Evolutionary conservation across 2,329 filamentous ascomycete genomes (phyloP).

Genomic region (Furcasterigmium furcatum): DNA sequence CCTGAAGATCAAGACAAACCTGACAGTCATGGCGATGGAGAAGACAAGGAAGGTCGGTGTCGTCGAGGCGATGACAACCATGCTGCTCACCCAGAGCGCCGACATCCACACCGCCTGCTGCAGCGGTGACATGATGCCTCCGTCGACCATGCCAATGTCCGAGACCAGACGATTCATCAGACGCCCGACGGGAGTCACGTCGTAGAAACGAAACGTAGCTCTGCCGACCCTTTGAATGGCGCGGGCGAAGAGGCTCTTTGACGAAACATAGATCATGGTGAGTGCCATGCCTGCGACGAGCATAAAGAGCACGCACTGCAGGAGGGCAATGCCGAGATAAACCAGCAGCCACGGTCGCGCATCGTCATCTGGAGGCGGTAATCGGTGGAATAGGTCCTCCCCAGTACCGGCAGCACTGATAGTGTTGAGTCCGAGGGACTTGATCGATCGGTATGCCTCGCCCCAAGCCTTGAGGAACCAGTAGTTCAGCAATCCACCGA

Average conservation of each 20-base stretch:
- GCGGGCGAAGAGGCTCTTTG: constrained; percentile 68
- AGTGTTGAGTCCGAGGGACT: neutral
- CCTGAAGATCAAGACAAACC: constrained; percentile 72
- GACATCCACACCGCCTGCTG: constrained; percentile 66
- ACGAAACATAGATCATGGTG: constrained; percentile 76
- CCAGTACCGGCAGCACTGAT: neutral
- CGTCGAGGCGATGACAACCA: constrained; percentile 75
- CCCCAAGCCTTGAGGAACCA: constrained; percentile 90
- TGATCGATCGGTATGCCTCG: constrained; percentile 58
- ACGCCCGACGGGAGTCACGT: constrained; percentile 82
- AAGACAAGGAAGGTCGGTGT: constrained; percentile 76
- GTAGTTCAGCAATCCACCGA: constrained; percentile 62
- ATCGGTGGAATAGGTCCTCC: constrained; percentile 33
- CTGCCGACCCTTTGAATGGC: constrained; percentile 72
- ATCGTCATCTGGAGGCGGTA: constrained; percentile 65
- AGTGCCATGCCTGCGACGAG: constrained; percentile 66
- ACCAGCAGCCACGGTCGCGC: constrained; percentile 72
- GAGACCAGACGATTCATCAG: constrained; percentile 91
- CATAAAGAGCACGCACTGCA: constrained; percentile 57
- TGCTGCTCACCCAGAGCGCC: constrained; percentile 69
- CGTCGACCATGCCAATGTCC: constrained; percentile 86
- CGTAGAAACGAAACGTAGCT: constrained; percentile 87
- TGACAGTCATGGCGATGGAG: constrained; percentile 61
- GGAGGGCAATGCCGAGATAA: constrained; percentile 64
- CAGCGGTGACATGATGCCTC: constrained; percentile 74